Conservation (phyloP, 805 yeast species). For the Yueomyces sinensis region DNA sequence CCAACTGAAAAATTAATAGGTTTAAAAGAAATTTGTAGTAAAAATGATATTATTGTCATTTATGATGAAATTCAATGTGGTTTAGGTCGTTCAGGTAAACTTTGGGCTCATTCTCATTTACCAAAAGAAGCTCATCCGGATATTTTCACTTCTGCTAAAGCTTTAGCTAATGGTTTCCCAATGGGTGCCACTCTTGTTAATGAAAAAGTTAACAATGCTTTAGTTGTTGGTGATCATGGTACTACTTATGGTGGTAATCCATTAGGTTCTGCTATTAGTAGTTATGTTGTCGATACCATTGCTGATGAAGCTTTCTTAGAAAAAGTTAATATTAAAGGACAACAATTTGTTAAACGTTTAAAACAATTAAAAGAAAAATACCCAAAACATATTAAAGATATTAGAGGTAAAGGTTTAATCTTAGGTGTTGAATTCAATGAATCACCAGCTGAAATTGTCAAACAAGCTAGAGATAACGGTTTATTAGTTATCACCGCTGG, state of each 20-base stretch:
- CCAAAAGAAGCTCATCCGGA: conserved; percentile 86
- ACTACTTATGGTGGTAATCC: conserved; percentile 98
- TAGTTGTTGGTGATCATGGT: conserved; percentile 92
- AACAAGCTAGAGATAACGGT: conserved; percentile 64
- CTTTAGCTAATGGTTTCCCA: conserved; percentile 93
- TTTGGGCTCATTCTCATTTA: conserved; percentile 81
- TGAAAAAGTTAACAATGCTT: conserved; percentile 56
- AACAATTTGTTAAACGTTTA: conserved; percentile 39
- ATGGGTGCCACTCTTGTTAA: conserved; percentile 87
- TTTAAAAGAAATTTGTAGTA: conserved; percentile 52
- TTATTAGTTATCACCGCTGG: conserved; percentile 85
- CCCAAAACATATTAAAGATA: conserved; percentile 48
- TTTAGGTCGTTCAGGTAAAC: conserved; percentile 76
- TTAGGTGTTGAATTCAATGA: conserved; percentile 68
- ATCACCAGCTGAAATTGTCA: conserved; percentile 51
- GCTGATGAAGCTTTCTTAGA: conserved; percentile 46
- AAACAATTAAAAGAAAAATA: conserved; percentile 36
- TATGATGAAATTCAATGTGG: conserved; percentile 98
- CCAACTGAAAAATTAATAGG: conserved; percentile 48
- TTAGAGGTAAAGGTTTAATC: conserved; percentile 83
- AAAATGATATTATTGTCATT: conserved; percentile 62
- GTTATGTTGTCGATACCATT: conserved; percentile 58
- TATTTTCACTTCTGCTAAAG: conserved; percentile 87
- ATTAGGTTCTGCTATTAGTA: conserved; percentile 70
- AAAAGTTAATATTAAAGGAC: conserved; percentile 48